Percentiles rank a stretch among this genome's conserved stretches.
phyloP scores from a whole-genome alignment of 2,329 filamentous ascomycete genomes.

The Clonostachys chloroleuca region DNA sequence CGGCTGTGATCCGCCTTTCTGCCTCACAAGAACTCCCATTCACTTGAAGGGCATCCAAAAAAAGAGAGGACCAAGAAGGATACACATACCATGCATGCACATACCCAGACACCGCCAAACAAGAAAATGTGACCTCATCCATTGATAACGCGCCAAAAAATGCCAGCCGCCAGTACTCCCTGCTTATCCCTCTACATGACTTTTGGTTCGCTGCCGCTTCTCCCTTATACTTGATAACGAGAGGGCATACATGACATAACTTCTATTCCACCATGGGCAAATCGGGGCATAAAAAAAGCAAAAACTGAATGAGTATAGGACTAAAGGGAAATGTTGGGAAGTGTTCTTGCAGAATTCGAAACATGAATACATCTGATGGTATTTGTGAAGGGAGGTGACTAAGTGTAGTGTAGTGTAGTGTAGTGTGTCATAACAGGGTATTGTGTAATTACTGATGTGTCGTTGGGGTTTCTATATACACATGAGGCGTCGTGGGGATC shows the following conservation, averaged over 20 bases:
- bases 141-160: neutral
- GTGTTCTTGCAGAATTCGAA: neutral
- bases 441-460: slow-evolving; percentile 29
- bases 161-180: slow-evolving; percentile 6
- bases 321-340: neutral
- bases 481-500: slow-evolving; percentile 28
- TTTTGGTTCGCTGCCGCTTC: slow-evolving; percentile 24
- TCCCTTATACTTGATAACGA: slow-evolving; percentile 4
- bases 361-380: neutral
- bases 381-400: slow-evolving; percentile 4
- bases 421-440: slow-evolving; percentile 27
- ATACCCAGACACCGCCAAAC: slow-evolving; percentile 1
- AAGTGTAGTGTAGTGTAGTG: slow-evolving; percentile 7
- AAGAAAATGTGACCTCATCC: slow-evolving; percentile 1
- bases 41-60: slow-evolving; percentile 2
- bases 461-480: slow-evolving; percentile 29
- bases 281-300: slow-evolving; percentile 3
- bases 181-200: slow-evolving; percentile 27
- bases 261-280: slow-evolving; percentile 23
- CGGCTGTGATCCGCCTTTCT: too few relatives aligned
- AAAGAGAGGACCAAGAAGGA: neutral
- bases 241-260: slow-evolving; percentile 2
- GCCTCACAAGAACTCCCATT: neutral
- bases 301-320: slow-evolving; percentile 2
- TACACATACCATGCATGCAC: neutral